Conservation (phyloP, 768 basidiomycete genomes). For the Saitozyma sp. region DNA sequence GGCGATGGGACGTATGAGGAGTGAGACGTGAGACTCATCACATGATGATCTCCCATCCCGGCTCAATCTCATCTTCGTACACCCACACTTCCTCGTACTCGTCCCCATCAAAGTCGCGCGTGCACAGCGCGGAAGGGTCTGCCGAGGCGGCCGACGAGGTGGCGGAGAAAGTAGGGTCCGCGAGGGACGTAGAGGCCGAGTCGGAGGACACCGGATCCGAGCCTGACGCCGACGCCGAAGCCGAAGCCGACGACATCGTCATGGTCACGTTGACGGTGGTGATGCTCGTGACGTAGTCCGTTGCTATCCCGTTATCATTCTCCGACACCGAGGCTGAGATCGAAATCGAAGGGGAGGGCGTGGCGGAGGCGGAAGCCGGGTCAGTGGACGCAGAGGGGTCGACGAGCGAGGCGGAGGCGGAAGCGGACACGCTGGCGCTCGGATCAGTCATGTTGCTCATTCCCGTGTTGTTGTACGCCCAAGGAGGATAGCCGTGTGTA, state of each 20-base stretch:
- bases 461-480: neutral
- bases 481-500: slow-evolving; percentile 1
- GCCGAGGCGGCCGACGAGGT: neutral
- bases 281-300: slow-evolving; percentile 34
- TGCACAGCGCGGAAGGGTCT: neutral
- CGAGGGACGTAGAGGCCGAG: slow-evolving; percentile 1
- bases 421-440: neutral
- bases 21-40: neutral
- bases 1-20: neutral
- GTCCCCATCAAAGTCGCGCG: slow-evolving; percentile 10
- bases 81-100: slow-evolving; percentile 36
- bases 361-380: slow-evolving; percentile 8
- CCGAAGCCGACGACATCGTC: slow-evolving; percentile 22
- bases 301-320: slow-evolving; percentile 41
- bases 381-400: slow-evolving; percentile 9
- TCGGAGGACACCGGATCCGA: slow-evolving; percentile 1
- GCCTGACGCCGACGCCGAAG: slow-evolving; percentile 17
- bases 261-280: slow-evolving; percentile 44
- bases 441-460: neutral
- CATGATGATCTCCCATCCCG: slow-evolving; percentile 25
- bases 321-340: slow-evolving; percentile 14
- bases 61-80: slow-evolving; percentile 27
- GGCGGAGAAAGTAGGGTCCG: slow-evolving; percentile 1
- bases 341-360: slow-evolving; percentile 1
- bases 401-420: slow-evolving; percentile 8